A percentile compares a stretch with the other conserved stretches of the same genome.
These are phyloP conservation scores for Paecilomyces fulvus DNA, from an alignment of 2,329 filamentous ascomycete genomes.

Conservation along the genomic window DNA sequence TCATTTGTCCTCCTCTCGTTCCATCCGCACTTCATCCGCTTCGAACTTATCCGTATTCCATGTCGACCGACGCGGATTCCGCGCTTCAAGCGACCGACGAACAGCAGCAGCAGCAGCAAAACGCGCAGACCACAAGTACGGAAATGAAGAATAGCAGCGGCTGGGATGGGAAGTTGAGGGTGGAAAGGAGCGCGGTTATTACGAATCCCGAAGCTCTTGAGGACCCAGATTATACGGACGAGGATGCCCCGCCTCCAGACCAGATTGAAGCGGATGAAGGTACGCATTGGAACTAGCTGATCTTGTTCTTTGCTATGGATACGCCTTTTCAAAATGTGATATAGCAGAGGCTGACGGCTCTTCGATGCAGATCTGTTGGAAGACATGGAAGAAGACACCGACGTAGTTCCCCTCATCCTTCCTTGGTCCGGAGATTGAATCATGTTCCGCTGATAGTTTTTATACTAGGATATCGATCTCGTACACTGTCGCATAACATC, in stretches of 20 bases:
- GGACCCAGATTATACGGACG: constrained; percentile 78
- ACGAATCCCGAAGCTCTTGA: constrained; percentile 73
- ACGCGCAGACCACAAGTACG: constrained; percentile 1
- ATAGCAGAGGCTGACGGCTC: neutral
- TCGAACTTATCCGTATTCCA: constrained; percentile 7
- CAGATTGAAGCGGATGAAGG: constrained; percentile 76
- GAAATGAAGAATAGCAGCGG: constrained; percentile 36
- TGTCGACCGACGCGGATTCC: neutral
- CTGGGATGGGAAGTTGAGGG: constrained; percentile 40
- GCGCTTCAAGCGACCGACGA: neutral
- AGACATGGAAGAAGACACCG: constrained; percentile 46
- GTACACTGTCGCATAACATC: constrained; percentile 79
- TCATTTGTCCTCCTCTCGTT: neutral
- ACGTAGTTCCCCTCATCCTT: constrained; percentile 28
- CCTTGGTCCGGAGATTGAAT: neutral
- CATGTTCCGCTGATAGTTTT: constrained; percentile 3
- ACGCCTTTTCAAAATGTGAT: neutral
- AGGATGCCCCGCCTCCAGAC: constrained; percentile 58
- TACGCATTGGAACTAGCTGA: constrained; percentile 23
- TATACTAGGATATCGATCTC: constrained; percentile 66
- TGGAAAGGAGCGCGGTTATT: constrained; percentile 61
- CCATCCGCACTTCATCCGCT: neutral
- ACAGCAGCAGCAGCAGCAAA: neutral
- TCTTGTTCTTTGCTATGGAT: neutral
- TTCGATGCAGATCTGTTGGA: constrained; percentile 47